These are phyloP conservation scores for Pinus tabuliformis DNA, from an alignment of 75 land plant genomes.

Conservation along the genomic window DNA sequence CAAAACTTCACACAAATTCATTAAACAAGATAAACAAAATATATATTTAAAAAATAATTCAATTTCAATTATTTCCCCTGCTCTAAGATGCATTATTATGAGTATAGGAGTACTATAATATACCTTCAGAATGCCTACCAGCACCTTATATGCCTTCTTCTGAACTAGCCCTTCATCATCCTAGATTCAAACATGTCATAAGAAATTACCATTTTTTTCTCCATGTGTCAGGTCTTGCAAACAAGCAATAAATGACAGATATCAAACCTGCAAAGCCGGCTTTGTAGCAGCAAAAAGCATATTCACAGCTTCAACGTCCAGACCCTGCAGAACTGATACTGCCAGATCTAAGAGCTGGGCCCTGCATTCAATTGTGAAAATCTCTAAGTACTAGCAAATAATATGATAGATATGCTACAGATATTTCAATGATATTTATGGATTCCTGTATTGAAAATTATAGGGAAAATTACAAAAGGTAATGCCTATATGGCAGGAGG, in stretches of 20 bases:
- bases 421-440: neutral
- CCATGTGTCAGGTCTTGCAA: neutral
- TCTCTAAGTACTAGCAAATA: neutral
- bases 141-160: slow-evolving; percentile 92
- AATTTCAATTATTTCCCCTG: neutral
- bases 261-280: slow-evolving; percentile 65
- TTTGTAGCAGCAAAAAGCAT: slow-evolving; percentile 56
- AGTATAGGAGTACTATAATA: neutral
- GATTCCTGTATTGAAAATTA: neutral
- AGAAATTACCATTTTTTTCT: too few relatives aligned
- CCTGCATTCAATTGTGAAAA: slow-evolving; percentile 22
- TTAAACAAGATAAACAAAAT: neutral
- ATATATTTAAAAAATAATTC: neutral
- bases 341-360: slow-evolving; percentile 71
- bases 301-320: slow-evolving; percentile 54
- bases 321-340: slow-evolving; percentile 67
- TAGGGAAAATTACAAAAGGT: neutral
- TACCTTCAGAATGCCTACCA: slow-evolving; percentile 80
- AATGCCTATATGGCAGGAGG: neutral
- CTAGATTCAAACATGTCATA: slow-evolving; percentile 29
- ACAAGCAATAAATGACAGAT: neutral
- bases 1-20: neutral
- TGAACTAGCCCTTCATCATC: slow-evolving; percentile 79
- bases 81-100: neutral
- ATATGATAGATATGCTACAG: neutral